Evolutionary conservation across 306 rosid species (phyloP), one percentile per base, ranked within the genome.

Genomic region (Trichosanthes truncata): DNA sequence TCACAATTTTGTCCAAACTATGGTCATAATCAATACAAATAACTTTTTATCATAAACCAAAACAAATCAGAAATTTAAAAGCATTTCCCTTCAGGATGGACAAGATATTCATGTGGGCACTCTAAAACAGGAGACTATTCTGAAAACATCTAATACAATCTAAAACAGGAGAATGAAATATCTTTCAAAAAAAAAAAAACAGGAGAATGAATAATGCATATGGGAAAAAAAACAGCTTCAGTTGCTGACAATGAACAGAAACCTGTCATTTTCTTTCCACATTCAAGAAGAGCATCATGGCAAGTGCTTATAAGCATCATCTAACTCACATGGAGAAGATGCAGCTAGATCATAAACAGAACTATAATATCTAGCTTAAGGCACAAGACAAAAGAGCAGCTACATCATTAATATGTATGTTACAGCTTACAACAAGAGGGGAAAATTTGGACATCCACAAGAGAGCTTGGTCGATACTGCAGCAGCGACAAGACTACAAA

Each of bases 181-280:
- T 48, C 53, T 48, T 48, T 12, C 12, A 46, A 46, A 46, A 46
- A 8, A 43, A 43, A 43, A 43, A 43, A 43, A 11, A 43, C 1
- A 43, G 76, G 76, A 43, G 21, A 71, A 43, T 71, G 36, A 12
- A 26, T 10, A 25, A 6, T 21, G 55, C 35, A 69, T 69, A 41
- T 11, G 18, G 67, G 26, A 25, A 4, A 17, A 67, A 36, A 69
- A 11, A 43, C n/a, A 13, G 76, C 5, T 23, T 21, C 35, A 23
- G 59, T 46, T 40, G 53, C 33, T 72, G 40, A 14, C 40, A 73
- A 73, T 49, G 60, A 49, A 74, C 23, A 74, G 45, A 46, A 49
- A 74, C 41, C 61, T 74, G 43, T 20, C 78, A 74, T 74, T 74
- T 74, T 73, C 60, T 73, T 72, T 9, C 75, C 59, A 73, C 60